Base-by-base conservation (phyloP, 2,329 filamentous ascomycete species). In the Paracoccidioides brasiliensis region DNA sequence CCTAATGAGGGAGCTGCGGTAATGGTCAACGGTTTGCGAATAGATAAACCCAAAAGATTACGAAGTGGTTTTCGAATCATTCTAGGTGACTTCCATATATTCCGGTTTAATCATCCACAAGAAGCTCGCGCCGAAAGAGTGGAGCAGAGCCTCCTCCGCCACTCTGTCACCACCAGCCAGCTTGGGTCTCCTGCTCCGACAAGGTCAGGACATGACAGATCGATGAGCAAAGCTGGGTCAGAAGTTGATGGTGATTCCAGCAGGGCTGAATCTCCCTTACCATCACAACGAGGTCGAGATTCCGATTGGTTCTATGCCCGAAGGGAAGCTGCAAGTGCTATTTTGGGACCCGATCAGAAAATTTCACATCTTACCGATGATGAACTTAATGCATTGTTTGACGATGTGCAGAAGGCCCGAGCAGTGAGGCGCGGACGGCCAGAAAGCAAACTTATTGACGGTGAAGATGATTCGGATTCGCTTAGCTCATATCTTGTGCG, bases 71-170 rank as follows among this genome's bases (percentile, higher is more conserved):
- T 90, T 68, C 86, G 93, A 59, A 87, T 98, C 54, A 98, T 98
- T 59, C 77, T 98, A 8, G 93, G 93, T 43, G 93, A 98, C 70
- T 98, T 98, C 64, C 93, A 98, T 69, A 98, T 98, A 58, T 62
- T 98, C 73, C 80, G 93, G 56, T 98, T 98, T 76, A 98, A 97
- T 65, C 90, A 98, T 67, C 93, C 93, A 0, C 86, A 95, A 77
- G 93, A 98, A 73, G 93, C 93, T 35, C 84, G 88, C 57, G 91
- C 90, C 3, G 93, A 98, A 72, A 78, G 93, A 55, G 90, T 89
- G 10, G 89, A 95, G 59, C 83, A 89, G 66, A 95, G 88, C 66
- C 75, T 95, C 22, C 76, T 98, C 56, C 85, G 91, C 48, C 91
- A 97, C 66, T 94, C 90, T 5, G 75, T 85, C 51, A 81, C 80